Conservation (phyloP, 257 asterid species). For the Capsicum chinense region DNA sequence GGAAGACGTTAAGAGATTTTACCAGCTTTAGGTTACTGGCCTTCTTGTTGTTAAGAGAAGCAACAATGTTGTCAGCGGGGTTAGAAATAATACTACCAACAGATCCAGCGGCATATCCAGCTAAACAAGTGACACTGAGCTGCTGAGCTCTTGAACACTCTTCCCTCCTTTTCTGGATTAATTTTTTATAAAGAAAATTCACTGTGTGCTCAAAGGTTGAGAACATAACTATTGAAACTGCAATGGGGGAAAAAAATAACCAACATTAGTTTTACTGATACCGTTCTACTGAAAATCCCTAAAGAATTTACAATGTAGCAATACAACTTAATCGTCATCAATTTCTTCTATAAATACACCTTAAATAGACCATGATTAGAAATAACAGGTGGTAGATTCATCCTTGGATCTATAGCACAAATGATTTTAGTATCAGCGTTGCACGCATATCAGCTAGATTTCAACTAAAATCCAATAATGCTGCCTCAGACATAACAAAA, state of each 20-base stretch:
- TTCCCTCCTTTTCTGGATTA: constrained; percentile 45
- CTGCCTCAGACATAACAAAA: neutral
- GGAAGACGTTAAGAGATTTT: constrained; percentile 5
- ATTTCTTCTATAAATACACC: neutral
- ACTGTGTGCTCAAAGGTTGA: constrained; percentile 56
- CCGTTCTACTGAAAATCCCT: neutral
- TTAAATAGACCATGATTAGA: neutral
- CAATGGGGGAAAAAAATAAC: neutral
- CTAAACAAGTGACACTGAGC: constrained; percentile 54
- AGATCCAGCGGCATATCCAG: constrained; percentile 60
- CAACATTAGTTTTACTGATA: neutral
- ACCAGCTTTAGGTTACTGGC: constrained; percentile 44
- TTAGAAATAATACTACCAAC: constrained; percentile 50
- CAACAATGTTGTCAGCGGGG: constrained; percentile 53
- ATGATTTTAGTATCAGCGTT: neutral
- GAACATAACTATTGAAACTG: constrained; percentile 58
- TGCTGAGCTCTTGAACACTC: constrained; percentile 53
- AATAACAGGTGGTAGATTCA: neutral
- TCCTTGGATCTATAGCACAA: neutral
- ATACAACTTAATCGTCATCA: neutral
- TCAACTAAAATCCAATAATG: neutral
- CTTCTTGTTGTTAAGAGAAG: constrained; percentile 45
- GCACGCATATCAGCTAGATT: neutral
- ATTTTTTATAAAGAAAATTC: constrained; percentile 43
- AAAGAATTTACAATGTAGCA: constrained; percentile 13